Evolutionary conservation across 225 moss, liverwort and hornwort species (phyloP).

Genomic region (Pseudoscleropodium purum): DNA sequence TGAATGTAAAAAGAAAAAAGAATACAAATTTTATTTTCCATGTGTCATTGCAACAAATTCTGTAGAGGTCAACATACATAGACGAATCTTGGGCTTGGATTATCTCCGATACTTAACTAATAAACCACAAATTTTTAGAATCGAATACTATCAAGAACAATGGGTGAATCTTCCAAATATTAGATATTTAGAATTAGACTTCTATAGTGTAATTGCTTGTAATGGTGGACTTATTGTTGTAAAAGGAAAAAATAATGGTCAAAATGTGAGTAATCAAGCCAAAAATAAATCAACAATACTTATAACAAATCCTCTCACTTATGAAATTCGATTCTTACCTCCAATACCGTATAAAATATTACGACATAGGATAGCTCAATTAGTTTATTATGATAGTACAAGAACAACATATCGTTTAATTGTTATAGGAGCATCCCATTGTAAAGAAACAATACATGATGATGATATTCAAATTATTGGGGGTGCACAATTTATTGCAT

Average conservation of each 20-base stretch:
- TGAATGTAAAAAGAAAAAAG: neutral
- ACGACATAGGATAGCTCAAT: neutral
- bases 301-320: constrained; percentile 15
- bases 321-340: neutral
- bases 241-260: neutral
- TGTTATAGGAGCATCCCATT: neutral
- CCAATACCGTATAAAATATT: neutral
- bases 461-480: neutral
- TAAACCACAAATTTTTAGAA: neutral
- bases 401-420: neutral
- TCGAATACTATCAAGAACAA: neutral
- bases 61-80: neutral
- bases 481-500: neutral
- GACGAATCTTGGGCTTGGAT: neutral
- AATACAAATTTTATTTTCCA: neutral
- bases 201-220: neutral
- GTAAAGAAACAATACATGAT: neutral
- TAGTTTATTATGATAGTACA: neutral
- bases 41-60: neutral
- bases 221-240: neutral
- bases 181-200: neutral
- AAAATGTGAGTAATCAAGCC: neutral
- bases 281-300: neutral
- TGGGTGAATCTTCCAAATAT: neutral
- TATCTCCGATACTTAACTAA: neutral